Base-by-base conservation (phyloP, 2,329 filamentous ascomycete species). In the Amphichorda felina region DNA sequence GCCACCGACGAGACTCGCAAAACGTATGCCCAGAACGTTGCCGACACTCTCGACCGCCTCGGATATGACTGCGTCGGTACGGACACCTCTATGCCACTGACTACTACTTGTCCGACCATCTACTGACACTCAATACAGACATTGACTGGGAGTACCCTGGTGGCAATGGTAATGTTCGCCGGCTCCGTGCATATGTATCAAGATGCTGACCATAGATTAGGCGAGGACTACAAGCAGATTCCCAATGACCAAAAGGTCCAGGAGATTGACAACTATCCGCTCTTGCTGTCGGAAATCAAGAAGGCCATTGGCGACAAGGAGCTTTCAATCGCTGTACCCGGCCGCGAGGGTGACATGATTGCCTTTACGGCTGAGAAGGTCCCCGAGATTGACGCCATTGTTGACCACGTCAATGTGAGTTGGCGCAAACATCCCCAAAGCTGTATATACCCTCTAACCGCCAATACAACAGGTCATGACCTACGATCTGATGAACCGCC, bases 401-500 rank as follows among this genome's bases (percentile, higher is more conserved):
- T 82, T 14, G 76, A 84, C 49, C 79, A 75, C 47, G 62, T 83
- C 47, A 83, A 83, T 33, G 57, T 57, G 31, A 38, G 44, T 44
- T 13, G 11, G 7, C 16, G 21, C 21, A 24, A 6, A 24, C 21
- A 24, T 24, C 14, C 17, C 17, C 22, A n/a, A 8, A 8, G n/a
- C 24, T 26, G 15, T 29, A 32, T 32, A 32, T 32, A 32, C 8
- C 10, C 14, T n/a, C 19, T 18, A 25, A 30, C 19, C 21, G 21
- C 21, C 21, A 24, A 10, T 24, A 6, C 10, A 24, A 24, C n/a
- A 59, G 55, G 57, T 84, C 42, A 83, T 83, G 79, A 67, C 70
- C 8, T 84, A 84, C 50, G 80, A 85, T 48, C 50, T 85, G 33
- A 79, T 81, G 69, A 83, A 82, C 56, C 75, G 80, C 9, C 71